These are phyloP conservation scores for Pseudozyma thailandica DNA, from an alignment of 1,284 basidiomycete species.

Conservation along the genomic window DNA sequence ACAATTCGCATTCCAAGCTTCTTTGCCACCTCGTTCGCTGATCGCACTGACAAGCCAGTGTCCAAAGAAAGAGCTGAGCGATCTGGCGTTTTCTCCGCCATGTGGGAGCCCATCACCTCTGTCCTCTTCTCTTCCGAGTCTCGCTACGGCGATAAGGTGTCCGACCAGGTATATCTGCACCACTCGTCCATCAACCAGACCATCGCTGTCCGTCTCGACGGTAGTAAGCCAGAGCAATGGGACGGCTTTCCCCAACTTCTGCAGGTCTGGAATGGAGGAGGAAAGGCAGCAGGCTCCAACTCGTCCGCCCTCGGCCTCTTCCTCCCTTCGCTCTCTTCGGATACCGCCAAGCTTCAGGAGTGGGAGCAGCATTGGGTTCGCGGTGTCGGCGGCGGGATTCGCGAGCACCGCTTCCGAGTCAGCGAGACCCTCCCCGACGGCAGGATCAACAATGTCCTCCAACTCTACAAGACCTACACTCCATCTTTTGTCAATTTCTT, in stretches of 20 bases:
- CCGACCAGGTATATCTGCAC: slow-evolving; percentile 37
- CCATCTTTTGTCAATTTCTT: slow-evolving; percentile 53
- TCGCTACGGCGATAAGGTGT: slow-evolving; percentile 9
- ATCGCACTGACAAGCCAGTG: slow-evolving; percentile 8
- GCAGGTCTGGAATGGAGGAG: slow-evolving; percentile 46
- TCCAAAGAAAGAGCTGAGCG: neutral
- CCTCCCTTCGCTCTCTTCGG: slow-evolving; percentile 15
- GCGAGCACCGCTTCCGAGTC: slow-evolving; percentile 21
- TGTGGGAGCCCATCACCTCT: slow-evolving; percentile 32
- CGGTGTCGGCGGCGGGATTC: slow-evolving; percentile 31
- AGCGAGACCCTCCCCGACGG: slow-evolving; percentile 5
- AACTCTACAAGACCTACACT: slow-evolving; percentile 44
- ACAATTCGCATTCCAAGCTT: slow-evolving; percentile 48
- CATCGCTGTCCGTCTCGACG: slow-evolving; percentile 30
- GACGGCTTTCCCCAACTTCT: slow-evolving; percentile 44
- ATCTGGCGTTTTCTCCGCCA: slow-evolving; percentile 24
- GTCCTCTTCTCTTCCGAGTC: slow-evolving; percentile 10
- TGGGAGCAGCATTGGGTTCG: slow-evolving; percentile 60
- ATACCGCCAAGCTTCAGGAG: slow-evolving; percentile 33
- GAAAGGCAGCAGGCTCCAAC: slow-evolving; percentile 41
- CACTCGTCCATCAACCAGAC: slow-evolving; percentile 47
- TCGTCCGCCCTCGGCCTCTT: slow-evolving; percentile 33
- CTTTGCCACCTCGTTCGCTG: slow-evolving; percentile 42
- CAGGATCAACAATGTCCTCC: slow-evolving; percentile 15
- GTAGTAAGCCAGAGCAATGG: slow-evolving; percentile 31